Conservation (phyloP, 2,329 filamentous ascomycete genomes). For the Camillea tinctor region DNA sequence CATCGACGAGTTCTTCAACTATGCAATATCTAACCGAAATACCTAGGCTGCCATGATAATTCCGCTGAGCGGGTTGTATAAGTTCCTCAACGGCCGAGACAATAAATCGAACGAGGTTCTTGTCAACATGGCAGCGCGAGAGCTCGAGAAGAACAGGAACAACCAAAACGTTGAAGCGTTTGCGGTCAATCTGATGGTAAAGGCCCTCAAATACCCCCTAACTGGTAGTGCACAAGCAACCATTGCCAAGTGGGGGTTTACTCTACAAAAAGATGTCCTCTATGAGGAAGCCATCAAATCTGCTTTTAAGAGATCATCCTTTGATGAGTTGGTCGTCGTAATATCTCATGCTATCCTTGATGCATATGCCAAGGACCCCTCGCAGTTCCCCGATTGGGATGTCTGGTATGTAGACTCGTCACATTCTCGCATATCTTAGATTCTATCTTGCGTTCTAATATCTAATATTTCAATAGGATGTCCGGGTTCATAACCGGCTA, state of each 20-base stretch:
- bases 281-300: background rate
- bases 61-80: background rate
- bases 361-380: background rate
- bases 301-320: background rate
- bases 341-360: background rate
- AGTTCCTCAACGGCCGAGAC: background rate
- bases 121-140: background rate
- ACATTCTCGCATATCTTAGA: background rate
- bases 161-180: background rate
- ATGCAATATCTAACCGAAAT: background rate
- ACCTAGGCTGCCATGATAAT: constrained; percentile 14
- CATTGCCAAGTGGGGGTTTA: background rate
- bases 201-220: background rate
- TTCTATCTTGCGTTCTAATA: background rate
- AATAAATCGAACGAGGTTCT: background rate
- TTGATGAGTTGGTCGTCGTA: background rate
- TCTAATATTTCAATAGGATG: background rate
- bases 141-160: background rate
- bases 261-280: background rate
- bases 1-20: background rate
- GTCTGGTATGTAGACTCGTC: background rate
- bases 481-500: background rate
- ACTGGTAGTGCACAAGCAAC: background rate
- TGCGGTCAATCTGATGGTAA: background rate
- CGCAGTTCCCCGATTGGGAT: background rate